A percentile compares a stretch with the other conserved stretches of the same genome.
Evolutionary conservation across 306 rosid genomes (phyloP).

Genomic region (Ziziphus jujuba): DNA sequence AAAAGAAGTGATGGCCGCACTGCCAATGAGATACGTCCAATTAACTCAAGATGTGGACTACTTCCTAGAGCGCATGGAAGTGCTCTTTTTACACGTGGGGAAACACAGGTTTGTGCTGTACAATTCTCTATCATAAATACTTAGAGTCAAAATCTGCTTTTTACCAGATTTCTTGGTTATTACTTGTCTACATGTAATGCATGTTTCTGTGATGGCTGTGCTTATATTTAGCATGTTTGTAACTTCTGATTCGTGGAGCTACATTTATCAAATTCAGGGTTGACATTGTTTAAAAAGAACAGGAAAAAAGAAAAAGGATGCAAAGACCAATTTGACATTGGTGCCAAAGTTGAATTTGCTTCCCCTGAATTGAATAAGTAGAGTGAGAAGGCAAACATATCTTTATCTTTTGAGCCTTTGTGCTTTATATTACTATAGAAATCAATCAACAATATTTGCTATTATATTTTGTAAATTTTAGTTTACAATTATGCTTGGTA

Average conservation of each 20-base stretch:
- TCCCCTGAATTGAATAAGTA: no score
- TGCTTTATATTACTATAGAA: no score
- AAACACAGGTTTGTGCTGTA: slow-evolving; percentile 75
- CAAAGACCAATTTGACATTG: no score
- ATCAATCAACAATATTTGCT: no score
- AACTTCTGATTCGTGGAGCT: neutral
- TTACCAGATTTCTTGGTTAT: no score
- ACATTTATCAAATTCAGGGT: neutral
- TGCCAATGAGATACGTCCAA: slow-evolving; percentile 73
- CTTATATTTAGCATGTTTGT: neutral
- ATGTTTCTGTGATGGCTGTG: slow-evolving; percentile 7
- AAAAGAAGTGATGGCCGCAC: slow-evolving; percentile 94
- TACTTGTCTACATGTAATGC: neutral
- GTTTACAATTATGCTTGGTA: no score
- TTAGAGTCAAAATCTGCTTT: no score
- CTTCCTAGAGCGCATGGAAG: slow-evolving; percentile 99
- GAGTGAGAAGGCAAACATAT: no score
- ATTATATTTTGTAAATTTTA: neutral
- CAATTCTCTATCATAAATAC: slow-evolving; percentile 18
- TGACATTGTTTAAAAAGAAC: no score
- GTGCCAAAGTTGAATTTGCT: no score
- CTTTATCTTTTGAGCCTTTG: no score
- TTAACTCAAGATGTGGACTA: slow-evolving; percentile 76
- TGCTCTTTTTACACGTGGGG: slow-evolving; percentile 95
- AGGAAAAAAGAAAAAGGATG: no score